Evolutionary conservation across 2,329 filamentous ascomycete genomes (phyloP).

Genomic region (Colletotrichum navitas): DNA sequence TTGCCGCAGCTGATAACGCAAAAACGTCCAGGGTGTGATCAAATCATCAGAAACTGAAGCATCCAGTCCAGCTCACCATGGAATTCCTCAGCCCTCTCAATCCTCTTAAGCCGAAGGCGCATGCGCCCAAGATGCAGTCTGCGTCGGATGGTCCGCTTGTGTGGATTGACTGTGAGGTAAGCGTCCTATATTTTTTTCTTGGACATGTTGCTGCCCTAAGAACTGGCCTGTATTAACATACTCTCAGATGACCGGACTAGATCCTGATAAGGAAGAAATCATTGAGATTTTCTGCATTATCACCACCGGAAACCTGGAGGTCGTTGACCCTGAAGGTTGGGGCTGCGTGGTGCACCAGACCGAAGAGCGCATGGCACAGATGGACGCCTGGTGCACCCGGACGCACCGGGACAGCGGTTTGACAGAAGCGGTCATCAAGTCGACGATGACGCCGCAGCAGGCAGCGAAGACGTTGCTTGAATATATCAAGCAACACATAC

Average conservation of each 20-base stretch:
- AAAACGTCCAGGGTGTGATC: not conserved
- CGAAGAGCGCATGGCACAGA: constrained; percentile 76
- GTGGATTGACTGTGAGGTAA: constrained; percentile 82
- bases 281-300: constrained; percentile 94
- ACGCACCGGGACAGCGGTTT: constrained; percentile 88
- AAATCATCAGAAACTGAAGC: not conserved
- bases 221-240: constrained; percentile 23
- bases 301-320: constrained; percentile 82
- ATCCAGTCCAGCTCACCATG: constrained; percentile 11
- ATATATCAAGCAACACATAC: constrained; percentile 82
- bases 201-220: no score
- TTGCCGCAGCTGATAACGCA: not conserved
- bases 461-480: constrained; percentile 80
- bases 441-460: constrained; percentile 76
- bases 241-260: constrained; percentile 88
- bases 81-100: constrained; percentile 35
- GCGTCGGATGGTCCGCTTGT: constrained; percentile 72
- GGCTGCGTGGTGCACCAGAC: constrained; percentile 83
- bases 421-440: constrained; percentile 79
- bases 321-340: constrained; percentile 83
- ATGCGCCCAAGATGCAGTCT: constrained; percentile 23
- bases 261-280: constrained; percentile 84
- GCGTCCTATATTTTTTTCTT: constrained; percentile 15
- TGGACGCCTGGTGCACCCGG: constrained; percentile 89
- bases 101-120: constrained; percentile 19